Base-by-base conservation (phyloP, 441 rosid species). In the Gossypium davidsonii region DNA sequence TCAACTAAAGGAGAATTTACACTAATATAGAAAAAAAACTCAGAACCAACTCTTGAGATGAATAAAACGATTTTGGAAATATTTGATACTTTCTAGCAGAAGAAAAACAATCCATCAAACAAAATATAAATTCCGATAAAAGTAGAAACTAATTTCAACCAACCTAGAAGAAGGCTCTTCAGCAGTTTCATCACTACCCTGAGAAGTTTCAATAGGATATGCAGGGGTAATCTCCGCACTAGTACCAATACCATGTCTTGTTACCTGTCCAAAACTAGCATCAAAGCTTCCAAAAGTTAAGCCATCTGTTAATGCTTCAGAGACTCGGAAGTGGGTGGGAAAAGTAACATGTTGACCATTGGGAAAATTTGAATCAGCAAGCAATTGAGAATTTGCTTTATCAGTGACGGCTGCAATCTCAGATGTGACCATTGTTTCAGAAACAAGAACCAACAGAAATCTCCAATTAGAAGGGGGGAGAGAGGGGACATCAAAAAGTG, bases 281-380 rank as follows among this genome's bases (percentile, higher is more conserved):
- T 79, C 91, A 75, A 94, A 90, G 81, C 96, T 94, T 83, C 98
- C 98, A 87, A 94, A 94, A 61, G 88, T 86, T 76, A 91, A 81
- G 48, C 91, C 92, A 81, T 80, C 87, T 76, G 85, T 90, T 66
- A 91, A 76, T 74, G 84, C 88, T 77, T 88, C 87, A 15, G 92
- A 83, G 39, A 83, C 92, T 77, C 84, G 84, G 77, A 91, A 88
- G 85, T 89, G 96, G 77, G 81, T 77, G 2, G 97, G 97, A 75
- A 94, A 94, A 67, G 85, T 91, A 26, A 94, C 96, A 59, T 87
- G 90, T 23, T 81, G 86, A 66, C 86, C 85, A 76, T 80, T 82
- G 51, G 81, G 71, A 73, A 67, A 74, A 78, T 74, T 61, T 77
- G 86, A 74, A 76, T 77, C 76, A 39, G 79, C 77, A 72, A 57